phyloP scores from a whole-genome alignment of 2,329 filamentous ascomycete species.

The Fusarium proliferatum region DNA sequence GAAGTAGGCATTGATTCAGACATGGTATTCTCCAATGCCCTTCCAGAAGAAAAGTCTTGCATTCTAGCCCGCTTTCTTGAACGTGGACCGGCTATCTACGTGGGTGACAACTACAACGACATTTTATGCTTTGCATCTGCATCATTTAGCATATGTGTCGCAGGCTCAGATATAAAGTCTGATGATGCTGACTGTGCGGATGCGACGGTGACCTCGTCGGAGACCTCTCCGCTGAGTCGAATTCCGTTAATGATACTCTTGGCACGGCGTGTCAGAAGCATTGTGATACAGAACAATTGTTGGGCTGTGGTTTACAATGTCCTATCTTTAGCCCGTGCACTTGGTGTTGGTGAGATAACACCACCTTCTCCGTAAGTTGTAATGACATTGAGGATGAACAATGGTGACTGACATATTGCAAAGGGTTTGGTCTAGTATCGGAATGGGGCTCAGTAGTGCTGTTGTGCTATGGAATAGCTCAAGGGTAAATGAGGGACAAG shows the following conservation, averaged over 20 bases:
- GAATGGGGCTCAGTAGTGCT: not conserved
- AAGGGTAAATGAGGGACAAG: not conserved
- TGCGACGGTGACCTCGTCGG: not conserved
- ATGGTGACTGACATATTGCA: not conserved
- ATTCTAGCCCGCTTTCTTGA: not conserved
- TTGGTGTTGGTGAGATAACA: not conserved
- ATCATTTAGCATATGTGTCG: not conserved
- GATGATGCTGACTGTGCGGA: not conserved
- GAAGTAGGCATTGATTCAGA: not conserved
- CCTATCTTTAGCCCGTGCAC: not conserved
- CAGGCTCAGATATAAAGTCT: not conserved
- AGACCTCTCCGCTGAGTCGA: not conserved
- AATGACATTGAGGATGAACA: accelerated
- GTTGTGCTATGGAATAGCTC: not conserved
- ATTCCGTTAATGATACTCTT: not conserved
- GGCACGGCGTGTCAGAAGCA: not conserved
- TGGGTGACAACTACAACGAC: not conserved
- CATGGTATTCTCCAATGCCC: not conserved
- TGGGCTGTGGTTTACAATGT: not conserved
- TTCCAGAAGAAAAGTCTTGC: not conserved
- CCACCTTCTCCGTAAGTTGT: not conserved
- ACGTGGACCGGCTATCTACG: not conserved
- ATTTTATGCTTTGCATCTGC: not conserved
- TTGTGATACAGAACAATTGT: not conserved
- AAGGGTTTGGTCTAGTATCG: not conserved